Conservation (phyloP, 345 rosid species). For the Clausena lansium region DNA sequence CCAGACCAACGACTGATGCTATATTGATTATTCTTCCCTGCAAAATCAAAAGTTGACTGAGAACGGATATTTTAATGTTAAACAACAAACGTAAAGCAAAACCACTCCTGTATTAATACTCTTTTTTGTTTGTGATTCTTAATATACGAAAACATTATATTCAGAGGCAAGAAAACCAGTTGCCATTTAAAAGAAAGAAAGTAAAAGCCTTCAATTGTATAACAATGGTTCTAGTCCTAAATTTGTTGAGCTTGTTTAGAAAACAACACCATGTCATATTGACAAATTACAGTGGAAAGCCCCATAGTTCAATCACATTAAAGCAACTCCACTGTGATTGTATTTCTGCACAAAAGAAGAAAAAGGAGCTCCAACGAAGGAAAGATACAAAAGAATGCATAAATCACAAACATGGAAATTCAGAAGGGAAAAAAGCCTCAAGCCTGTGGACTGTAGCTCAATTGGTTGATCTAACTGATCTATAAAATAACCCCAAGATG, state of each 20-base stretch:
- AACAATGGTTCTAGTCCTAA: not conserved
- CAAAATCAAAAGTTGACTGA: conserved; percentile 12
- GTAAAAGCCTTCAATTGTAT: not conserved
- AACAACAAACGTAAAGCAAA: not conserved
- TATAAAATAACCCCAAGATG: not conserved
- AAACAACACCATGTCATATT: not conserved
- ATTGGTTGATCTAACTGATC: not conserved
- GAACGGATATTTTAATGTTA: conserved; percentile 1
- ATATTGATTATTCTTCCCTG: conserved; percentile 91
- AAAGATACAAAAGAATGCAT: not conserved
- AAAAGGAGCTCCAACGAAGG: not conserved
- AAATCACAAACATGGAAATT: not conserved
- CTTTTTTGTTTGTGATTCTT: not conserved
- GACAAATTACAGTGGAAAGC: not conserved
- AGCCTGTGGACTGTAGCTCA: not conserved
- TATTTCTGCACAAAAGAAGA: conserved; percentile 6
- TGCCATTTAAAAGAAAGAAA: not conserved
- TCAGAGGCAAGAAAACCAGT: not conserved
- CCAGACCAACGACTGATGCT: conserved; percentile 92
- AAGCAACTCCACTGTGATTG: not conserved
- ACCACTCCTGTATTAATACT: not conserved
- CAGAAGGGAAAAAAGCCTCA: not conserved
- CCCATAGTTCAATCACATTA: not conserved
- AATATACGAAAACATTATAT: not conserved
- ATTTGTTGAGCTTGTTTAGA: not conserved